Evolutionary conservation across 352 stramenopile genomes (phyloP).

Genomic region (Globisporangium cystogenes): DNA sequence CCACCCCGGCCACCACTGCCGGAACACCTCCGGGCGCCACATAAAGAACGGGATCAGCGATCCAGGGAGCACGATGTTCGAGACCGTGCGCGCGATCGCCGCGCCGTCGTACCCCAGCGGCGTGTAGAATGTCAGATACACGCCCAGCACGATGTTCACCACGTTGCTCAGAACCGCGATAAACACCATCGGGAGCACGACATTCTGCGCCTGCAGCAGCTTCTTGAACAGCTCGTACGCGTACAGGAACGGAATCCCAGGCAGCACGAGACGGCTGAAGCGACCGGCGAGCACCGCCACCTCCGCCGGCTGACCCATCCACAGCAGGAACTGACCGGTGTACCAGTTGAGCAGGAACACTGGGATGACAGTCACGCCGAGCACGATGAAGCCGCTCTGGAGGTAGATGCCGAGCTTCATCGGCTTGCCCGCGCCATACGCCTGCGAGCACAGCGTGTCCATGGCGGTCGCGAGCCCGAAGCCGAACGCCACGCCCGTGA

Average conservation of each 20-base stretch:
- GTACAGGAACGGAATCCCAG: conserved; percentile 78
- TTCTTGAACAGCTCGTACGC: conserved; percentile 86
- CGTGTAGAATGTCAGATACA: conserved; percentile 81
- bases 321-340: conserved; percentile 48
- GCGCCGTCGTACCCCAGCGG: conserved; percentile 70
- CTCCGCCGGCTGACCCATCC: conserved; percentile 52
- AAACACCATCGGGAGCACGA: conserved; percentile 81
- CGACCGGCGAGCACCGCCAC: conserved; percentile 61
- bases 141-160: conserved; percentile 67
- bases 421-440: conserved; percentile 64
- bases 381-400: conserved; percentile 69
- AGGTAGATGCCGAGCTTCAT: conserved; percentile 83
- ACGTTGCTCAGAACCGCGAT: conserved; percentile 71
- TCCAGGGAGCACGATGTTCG: conserved; percentile 46
- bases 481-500: conserved; percentile 70
- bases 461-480: conserved; percentile 82
- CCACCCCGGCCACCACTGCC: conserved; percentile 66
- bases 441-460: conserved; percentile 86
- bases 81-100: conserved; percentile 63
- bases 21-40: conserved; percentile 33
- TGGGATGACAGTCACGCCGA: conserved; percentile 45
- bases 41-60: conserved; percentile 64
- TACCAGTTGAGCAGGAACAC: conserved; percentile 77
- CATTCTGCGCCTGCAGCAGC: conserved; percentile 80
- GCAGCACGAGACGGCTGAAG: conserved; percentile 62